Evolutionary conservation across 2,329 filamentous ascomycete genomes (phyloP).

Genomic region (Colletotrichum sojae): DNA sequence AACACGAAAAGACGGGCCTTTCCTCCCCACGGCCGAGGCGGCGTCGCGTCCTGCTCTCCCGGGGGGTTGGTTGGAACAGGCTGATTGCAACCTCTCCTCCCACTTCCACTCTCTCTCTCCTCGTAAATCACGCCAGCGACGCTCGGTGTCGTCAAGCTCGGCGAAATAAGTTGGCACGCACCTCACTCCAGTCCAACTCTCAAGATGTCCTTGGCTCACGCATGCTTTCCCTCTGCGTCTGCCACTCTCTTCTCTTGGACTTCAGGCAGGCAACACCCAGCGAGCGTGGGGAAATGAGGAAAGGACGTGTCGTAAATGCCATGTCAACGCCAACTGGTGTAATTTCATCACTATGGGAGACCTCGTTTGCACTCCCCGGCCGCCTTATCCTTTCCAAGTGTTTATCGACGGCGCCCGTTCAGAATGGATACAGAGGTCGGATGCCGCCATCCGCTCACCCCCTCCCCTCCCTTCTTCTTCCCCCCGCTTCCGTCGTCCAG

Average conservation of each 20-base stretch:
- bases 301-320: conserved; percentile 34
- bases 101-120: neutral
- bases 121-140: conserved; percentile 6
- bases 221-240: too few relatives aligned
- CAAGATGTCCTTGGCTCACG: neutral
- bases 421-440: neutral
- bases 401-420: conserved; percentile 20
- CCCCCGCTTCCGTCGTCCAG: neutral
- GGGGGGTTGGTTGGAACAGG: too few relatives aligned
- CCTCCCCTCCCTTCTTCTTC: neutral
- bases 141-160: conserved; percentile 12
- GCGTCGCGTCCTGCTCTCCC: neutral
- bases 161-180: neutral
- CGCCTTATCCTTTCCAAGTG: neutral
- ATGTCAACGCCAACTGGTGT: neutral
- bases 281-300: conserved; percentile 20
- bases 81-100: neutral
- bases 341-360: too few relatives aligned
- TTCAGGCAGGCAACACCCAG: conserved; percentile 12
- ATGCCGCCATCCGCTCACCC: conserved; percentile 12
- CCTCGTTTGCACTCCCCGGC: too few relatives aligned
- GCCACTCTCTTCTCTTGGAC: too few relatives aligned
- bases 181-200: too few relatives aligned
- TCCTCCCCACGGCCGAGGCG: conserved; percentile 3
- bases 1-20: neutral